A percentile compares a stretch with the other conserved stretches of the same genome.
These are phyloP conservation scores for Solanum rostratum DNA, from an alignment of 257 asterid genomes.

Conservation along the genomic window DNA sequence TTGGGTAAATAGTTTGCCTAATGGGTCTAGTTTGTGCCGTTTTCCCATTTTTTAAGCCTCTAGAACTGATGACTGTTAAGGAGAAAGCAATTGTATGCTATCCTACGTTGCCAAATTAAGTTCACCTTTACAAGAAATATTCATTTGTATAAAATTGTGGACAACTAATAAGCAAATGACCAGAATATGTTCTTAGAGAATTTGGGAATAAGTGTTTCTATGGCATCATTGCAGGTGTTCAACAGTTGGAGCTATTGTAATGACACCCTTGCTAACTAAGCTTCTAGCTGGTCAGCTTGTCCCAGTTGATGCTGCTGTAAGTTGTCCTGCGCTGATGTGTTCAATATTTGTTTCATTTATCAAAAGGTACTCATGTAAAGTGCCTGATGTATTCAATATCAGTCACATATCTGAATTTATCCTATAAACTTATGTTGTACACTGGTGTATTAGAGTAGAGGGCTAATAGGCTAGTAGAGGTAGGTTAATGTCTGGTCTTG, in stretches of 20 bases:
- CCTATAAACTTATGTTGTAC: background rate
- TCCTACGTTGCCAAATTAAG: background rate
- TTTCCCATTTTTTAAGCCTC: background rate
- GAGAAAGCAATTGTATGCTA: background rate
- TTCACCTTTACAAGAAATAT: background rate
- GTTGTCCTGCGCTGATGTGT: slow-evolving; percentile 10
- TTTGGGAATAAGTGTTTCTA: background rate
- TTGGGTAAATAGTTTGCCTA: too few species aligned
- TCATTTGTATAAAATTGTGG: background rate
- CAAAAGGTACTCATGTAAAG: background rate
- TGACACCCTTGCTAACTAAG: slow-evolving; percentile 93
- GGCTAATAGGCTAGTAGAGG: too few species aligned
- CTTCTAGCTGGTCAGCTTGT: slow-evolving; percentile 97
- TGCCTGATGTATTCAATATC: background rate
- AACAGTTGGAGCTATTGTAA: slow-evolving; percentile 86
- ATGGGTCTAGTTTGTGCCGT: too few species aligned
- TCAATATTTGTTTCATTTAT: background rate
- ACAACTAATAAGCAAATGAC: background rate
- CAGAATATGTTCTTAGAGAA: background rate
- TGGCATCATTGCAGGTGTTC: slow-evolving; percentile 62
- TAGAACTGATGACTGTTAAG: background rate
- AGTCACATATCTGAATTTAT: background rate
- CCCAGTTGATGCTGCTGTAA: slow-evolving; percentile 97
- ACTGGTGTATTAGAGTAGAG: too few species aligned
- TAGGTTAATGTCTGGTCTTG: too few species aligned